A percentile compares a stretch with the other conserved stretches of the same genome.
Conservation (phyloP, 2,329 filamentous ascomycete genomes). For the Hypoxylon sp. region DNA sequence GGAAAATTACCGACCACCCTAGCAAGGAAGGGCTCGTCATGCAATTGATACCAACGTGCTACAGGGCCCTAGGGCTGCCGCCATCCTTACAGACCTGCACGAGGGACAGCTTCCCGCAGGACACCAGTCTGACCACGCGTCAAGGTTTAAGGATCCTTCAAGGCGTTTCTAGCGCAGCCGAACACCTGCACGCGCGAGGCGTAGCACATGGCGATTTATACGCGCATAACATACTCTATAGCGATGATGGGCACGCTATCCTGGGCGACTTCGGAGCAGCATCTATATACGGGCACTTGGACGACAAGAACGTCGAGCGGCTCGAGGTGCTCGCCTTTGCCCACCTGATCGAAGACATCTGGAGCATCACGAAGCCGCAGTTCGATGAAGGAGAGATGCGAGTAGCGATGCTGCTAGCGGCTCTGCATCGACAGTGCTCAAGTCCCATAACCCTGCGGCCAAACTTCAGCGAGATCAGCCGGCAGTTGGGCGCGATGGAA, state of each 20-base stretch:
- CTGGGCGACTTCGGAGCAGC: conserved; percentile 63
- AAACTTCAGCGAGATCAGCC: conserved; percentile 50
- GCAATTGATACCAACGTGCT: conserved; percentile 60
- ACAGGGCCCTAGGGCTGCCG: conserved; percentile 58
- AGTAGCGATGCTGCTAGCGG: conserved; percentile 44
- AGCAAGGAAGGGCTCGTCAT: conserved; percentile 59
- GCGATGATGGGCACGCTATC: conserved; percentile 57
- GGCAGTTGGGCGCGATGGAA: conserved; percentile 39
- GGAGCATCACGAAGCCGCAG: conserved; percentile 51
- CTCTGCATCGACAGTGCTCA: conserved; percentile 50
- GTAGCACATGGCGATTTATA: conserved; percentile 63
- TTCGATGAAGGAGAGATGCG: conserved; percentile 29
- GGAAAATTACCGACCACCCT: conserved; percentile 58
- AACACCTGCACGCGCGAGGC: conserved; percentile 58
- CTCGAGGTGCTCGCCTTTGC: conserved; percentile 63
- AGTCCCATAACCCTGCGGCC: conserved; percentile 47
- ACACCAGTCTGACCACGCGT: conserved; percentile 48
- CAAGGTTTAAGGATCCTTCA: conserved; percentile 55
- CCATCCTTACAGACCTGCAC: conserved; percentile 61
- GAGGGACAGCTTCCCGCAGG: conserved; percentile 56
- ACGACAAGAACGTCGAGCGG: conserved; percentile 53
- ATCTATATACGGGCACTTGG: conserved; percentile 56
- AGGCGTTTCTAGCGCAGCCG: conserved; percentile 58
- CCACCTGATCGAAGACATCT: conserved; percentile 60
- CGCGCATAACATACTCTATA: conserved; percentile 61